Evolutionary conservation across 2,329 filamentous ascomycete genomes (phyloP), one percentile per base, ranked within the genome.

Genomic region (Podosphaera xanthii): DNA sequence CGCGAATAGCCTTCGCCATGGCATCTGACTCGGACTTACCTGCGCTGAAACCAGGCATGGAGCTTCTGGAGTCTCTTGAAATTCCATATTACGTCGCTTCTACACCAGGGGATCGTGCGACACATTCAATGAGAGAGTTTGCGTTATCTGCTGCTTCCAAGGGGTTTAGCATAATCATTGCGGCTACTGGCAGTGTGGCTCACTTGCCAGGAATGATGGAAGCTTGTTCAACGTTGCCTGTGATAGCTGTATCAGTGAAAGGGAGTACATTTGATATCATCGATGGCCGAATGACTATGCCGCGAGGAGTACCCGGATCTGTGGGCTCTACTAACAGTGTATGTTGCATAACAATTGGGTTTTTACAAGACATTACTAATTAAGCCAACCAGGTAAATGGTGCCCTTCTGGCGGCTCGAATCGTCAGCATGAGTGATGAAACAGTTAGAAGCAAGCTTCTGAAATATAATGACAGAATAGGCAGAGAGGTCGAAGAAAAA

Each of bases 311-410:
- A 57, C 86, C 86, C 8, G 82, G 83, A 12, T 87, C 84, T 0
- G 84, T 90, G 2, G 85, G 81, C 9, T 87, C 89, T 69, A 87
- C 87, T 70, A 89, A 89, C 71, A 84, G 82, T 34, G 84, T 84
- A 59, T 30, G 61, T 59, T 4, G 14, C 42, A 14, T 8, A 14
- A 12, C 6, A 5, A 4, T 22, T 49, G n/a, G 36, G 33, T 30
- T 7, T 7, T 34, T 12, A 55, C 42, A 40, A 46, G 35, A 38
- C 46, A 34, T 42, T 50, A n/a, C 34, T 22, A 52, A 31, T 33
- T 10, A 30, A 5, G 12, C 36, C 42, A 54, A 5, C 10, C n/a
- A 61, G 60, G 60, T 62, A 33, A 90, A 89, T 65, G 86, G 86
- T 0, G 85, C 81, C 0, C 73, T 88, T 30, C 71, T 87, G n/a